Base-by-base conservation (phyloP, 495 filamentous ascomycete genomes). In the Podospora sp. region DNA sequence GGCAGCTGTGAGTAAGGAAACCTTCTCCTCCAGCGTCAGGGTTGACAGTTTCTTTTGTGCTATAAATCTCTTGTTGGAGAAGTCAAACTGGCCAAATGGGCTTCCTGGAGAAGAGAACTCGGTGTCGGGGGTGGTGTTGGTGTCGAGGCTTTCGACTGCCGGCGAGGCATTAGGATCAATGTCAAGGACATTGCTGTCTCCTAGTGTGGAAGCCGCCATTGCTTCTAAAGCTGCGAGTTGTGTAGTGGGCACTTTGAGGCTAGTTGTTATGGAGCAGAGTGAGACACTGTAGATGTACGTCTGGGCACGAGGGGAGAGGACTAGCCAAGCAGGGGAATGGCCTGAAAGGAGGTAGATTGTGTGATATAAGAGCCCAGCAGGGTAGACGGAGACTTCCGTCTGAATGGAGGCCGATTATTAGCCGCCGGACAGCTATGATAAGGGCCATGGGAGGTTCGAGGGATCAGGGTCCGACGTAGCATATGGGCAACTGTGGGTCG, bases 1-100 rank as follows among this genome's bases (percentile, higher is more conserved):
- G 57, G 86, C 86, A 46, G 89, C 91, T 35, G 85, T 82, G 7
- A 89, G 74, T 26, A 89, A 78, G 9, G 86, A 86, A 49, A 86
- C 85, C 79, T 87, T 87, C 67, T 87, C 84, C 68, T 87, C 81
- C 59, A 81, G 68, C 18, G 82, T 84, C 58, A 88, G 71, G 26
- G 72, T 77, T 46, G 75, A 76, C 71, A 78, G 72, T 72, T 81
- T 82, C 68, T 79, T 71, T 65, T 61, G 79, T 7, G 81, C 80
- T 14, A 73, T 68, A 16, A 73, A 68, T 40, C 80, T 79, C 65
- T 73, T 75, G 62, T 75, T 65, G 69, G 75, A 76, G 11, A 65
- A 58, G 33, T 68, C 61, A 53, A 22, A 60, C 68, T 79, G 76
- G 29, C 69, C 75, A 18, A 78, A 72, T 2, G 82, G 82, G 68